A percentile compares a stretch with the other conserved stretches of the same genome.
phyloP scores from a whole-genome alignment of 305 asterid genomes.

The Fraxinus platypoda region DNA sequence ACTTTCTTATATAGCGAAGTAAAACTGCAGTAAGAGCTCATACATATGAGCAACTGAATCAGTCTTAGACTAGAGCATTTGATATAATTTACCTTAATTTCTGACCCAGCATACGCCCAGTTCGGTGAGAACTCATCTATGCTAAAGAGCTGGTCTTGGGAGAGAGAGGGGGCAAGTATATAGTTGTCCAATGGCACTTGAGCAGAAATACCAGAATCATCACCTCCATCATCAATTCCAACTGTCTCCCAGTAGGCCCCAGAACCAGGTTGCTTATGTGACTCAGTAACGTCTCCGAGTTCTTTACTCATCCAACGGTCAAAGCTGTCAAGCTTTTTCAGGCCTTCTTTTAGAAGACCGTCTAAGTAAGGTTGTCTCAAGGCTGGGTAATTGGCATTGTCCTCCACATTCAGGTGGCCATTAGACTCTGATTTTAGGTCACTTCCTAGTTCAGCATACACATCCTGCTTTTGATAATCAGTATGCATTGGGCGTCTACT shows the following conservation, averaged over 20 bases:
- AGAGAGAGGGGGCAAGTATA: slow-evolving; percentile 71
- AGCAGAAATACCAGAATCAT: slow-evolving; percentile 51
- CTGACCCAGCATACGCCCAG: slow-evolving; percentile 75
- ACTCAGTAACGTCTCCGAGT: slow-evolving; percentile 84
- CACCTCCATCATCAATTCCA: slow-evolving; percentile 60
- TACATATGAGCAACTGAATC: slow-evolving; percentile 17
- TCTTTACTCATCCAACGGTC: slow-evolving; percentile 97
- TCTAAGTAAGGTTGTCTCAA: slow-evolving; percentile 62
- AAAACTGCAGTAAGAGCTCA: slow-evolving; percentile 2
- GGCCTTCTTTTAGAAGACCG: slow-evolving; percentile 63
- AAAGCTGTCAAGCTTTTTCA: slow-evolving; percentile 93
- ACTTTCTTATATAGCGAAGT: background rate
- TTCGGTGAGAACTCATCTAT: slow-evolving; percentile 84
- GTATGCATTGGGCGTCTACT: slow-evolving; percentile 36
- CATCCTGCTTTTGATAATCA: slow-evolving; percentile 39
- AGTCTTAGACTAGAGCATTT: slow-evolving; percentile 8
- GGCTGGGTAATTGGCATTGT: slow-evolving; percentile 48
- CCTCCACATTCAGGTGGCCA: slow-evolving; percentile 42
- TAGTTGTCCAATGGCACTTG: slow-evolving; percentile 63
- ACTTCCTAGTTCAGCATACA: slow-evolving; percentile 36
- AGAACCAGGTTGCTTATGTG: slow-evolving; percentile 57
- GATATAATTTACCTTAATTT: slow-evolving; percentile 59
- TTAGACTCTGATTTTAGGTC: slow-evolving; percentile 41
- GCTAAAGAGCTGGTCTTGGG: slow-evolving; percentile 89
- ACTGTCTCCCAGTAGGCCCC: slow-evolving; percentile 76